Evolutionary conservation across 352 stramenopile species (phyloP).

Genomic region (Globisporangium barbulae): DNA sequence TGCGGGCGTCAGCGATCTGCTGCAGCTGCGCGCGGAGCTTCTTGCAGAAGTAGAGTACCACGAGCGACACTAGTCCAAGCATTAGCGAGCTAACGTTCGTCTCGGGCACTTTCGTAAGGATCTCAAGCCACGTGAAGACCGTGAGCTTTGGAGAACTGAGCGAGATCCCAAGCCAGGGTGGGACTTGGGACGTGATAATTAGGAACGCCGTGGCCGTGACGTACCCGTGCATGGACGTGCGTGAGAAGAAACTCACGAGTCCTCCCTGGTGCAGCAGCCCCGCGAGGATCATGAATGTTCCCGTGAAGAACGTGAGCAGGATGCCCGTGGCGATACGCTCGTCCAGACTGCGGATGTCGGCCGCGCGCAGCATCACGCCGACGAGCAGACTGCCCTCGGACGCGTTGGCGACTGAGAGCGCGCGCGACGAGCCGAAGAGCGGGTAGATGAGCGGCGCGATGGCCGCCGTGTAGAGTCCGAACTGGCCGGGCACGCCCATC

Average conservation of each 20-base stretch:
- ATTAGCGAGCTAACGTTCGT: constrained; percentile 51
- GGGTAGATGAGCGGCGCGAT: constrained; percentile 72
- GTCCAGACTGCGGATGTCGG: constrained; percentile 43
- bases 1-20: background rate
- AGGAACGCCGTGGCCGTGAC: constrained; percentile 63
- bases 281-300: constrained; percentile 50
- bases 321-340: constrained; percentile 63
- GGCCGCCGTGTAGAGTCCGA: constrained; percentile 70
- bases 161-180: constrained; percentile 50
- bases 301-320: constrained; percentile 67
- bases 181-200: constrained; percentile 65
- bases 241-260: constrained; percentile 69
- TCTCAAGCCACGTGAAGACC: constrained; percentile 53
- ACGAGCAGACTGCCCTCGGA: constrained; percentile 65
- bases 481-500: constrained; percentile 72
- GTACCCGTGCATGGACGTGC: constrained; percentile 71
- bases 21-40: constrained; percentile 21
- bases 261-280: constrained; percentile 58
- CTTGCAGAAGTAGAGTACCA: constrained; percentile 45
- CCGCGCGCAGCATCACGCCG: constrained; percentile 49
- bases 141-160: constrained; percentile 46
- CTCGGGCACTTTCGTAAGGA: constrained; percentile 40
- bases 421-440: constrained; percentile 60
- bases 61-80: constrained; percentile 43
- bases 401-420: constrained; percentile 62